Evolutionary conservation across 805 yeast species (phyloP).

Genomic region (Myxozyma neotropica): DNA sequence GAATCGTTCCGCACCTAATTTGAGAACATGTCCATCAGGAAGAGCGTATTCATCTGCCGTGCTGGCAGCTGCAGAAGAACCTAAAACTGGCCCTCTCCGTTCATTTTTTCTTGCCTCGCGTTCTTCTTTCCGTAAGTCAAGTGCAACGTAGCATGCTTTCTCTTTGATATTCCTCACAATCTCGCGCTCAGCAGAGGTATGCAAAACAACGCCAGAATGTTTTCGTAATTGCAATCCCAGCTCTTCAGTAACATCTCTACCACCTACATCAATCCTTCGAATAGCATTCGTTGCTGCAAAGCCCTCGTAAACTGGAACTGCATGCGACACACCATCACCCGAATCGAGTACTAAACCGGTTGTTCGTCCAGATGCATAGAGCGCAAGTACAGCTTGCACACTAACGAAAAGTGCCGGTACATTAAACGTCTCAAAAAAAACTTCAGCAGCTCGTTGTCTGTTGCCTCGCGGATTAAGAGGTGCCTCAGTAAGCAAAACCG

Average conservation of each 20-base stretch:
- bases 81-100: constrained; percentile 33
- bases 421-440: constrained; percentile 70
- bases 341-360: constrained; percentile 87
- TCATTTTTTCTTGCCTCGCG: constrained; percentile 44
- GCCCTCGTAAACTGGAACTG: constrained; percentile 90
- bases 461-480: constrained; percentile 73
- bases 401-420: constrained; percentile 75
- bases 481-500: constrained; percentile 83
- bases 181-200: constrained; percentile 78
- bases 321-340: constrained; percentile 91
- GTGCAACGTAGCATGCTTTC: constrained; percentile 64
- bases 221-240: constrained; percentile 69
- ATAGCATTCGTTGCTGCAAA: constrained; percentile 74
- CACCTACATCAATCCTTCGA: constrained; percentile 77
- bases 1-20: constrained; percentile 67
- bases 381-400: constrained; percentile 75
- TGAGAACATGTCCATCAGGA: constrained; percentile 81
- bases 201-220: constrained; percentile 61
- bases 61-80: constrained; percentile 22
- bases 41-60: constrained; percentile 52
- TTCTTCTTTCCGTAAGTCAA: constrained; percentile 61
- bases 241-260: constrained; percentile 79
- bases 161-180: constrained; percentile 80
- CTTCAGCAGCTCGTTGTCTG: constrained; percentile 62
- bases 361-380: constrained; percentile 87